Percentiles rank a stretch among this genome's conserved stretches.
These are phyloP conservation scores for Nitzschia inconspicua DNA, from an alignment of 108 stramenopile species.

Conservation along the genomic window DNA sequence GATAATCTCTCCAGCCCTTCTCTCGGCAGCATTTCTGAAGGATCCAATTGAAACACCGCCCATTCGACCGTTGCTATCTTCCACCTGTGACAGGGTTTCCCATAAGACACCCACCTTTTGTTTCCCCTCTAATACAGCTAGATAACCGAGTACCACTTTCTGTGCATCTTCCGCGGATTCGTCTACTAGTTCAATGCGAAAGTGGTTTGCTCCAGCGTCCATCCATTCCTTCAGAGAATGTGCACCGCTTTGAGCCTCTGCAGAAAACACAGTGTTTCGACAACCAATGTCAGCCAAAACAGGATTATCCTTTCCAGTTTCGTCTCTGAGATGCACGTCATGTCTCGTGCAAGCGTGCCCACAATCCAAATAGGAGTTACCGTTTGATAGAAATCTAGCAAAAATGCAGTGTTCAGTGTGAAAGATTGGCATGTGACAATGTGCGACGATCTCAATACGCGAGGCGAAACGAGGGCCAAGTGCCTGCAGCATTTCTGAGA, in stretches of 20 bases:
- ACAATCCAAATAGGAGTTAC: conserved; percentile 73
- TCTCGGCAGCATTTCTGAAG: conserved; percentile 38
- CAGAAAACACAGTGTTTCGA: conserved; percentile 74
- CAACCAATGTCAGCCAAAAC: conserved; percentile 84
- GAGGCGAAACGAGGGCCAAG: conserved; percentile 9
- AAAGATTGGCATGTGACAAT: conserved; percentile 74
- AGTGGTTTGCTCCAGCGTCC: conserved; percentile 42
- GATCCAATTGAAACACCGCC: conserved; percentile 51
- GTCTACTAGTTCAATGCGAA: conserved; percentile 75
- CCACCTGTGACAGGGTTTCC: conserved; percentile 33
- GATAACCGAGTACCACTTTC: conserved; percentile 45
- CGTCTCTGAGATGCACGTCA: conserved; percentile 69
- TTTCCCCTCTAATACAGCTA: conserved; percentile 30
- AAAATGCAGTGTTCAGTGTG: conserved; percentile 82
- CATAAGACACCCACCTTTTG: conserved; percentile 33
- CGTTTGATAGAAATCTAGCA: conserved; percentile 64
- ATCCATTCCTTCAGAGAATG: conserved; percentile 51
- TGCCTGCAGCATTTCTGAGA: conserved; percentile 34
- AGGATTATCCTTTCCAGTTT: conserved; percentile 63
- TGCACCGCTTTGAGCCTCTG: conserved; percentile 62
- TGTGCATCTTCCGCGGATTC: conserved; percentile 45
- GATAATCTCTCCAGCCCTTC: conserved; percentile 48
- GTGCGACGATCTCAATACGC: conserved; percentile 64
- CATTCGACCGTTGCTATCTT: conserved; percentile 56
- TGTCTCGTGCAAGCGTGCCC: conserved; percentile 77